A percentile compares a stretch with the other conserved stretches of the same genome.
Conservation (phyloP, 805 yeast genomes). For the Kuraishia hungarica region DNA sequence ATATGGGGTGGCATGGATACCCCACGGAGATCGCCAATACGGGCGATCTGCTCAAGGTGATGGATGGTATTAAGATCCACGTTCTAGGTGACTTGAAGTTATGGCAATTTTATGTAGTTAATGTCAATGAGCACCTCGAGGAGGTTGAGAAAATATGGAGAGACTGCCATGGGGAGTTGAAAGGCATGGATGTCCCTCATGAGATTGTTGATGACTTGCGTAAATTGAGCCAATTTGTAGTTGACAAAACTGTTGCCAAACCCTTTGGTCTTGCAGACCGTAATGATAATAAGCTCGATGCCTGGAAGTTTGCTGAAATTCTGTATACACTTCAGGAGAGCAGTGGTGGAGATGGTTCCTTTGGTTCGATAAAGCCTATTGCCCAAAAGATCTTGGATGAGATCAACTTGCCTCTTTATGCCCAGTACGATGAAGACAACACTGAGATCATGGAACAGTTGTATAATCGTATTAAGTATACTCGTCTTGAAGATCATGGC, state of each 20-base stretch:
- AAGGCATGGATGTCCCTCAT: constrained; percentile 31
- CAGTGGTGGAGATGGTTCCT: constrained; percentile 17
- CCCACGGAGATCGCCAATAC: constrained; percentile 45
- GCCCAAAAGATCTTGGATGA: constrained; percentile 61
- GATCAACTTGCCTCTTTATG: constrained; percentile 66
- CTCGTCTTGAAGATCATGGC: constrained; percentile 73
- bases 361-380: constrained; percentile 24
- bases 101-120: constrained; percentile 85
- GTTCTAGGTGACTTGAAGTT: constrained; percentile 60
- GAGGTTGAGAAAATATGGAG: constrained; percentile 31
- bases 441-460: constrained; percentile 59
- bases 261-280: constrained; percentile 41
- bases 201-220: constrained; percentile 29
- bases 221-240: constrained; percentile 40
- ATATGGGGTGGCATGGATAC: constrained; percentile 47
- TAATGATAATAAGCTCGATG: constrained; percentile 43
- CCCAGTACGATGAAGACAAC: constrained; percentile 67
- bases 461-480: constrained; percentile 65
- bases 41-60: constrained; percentile 49
- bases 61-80: constrained; percentile 60
- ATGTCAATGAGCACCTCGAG: constrained; percentile 35
- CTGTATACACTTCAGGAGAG: constrained; percentile 26
- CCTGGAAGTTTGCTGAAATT: constrained; percentile 41
- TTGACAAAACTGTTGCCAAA: constrained; percentile 29
- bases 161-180: not conserved